Conservation (phyloP, 2,329 filamentous ascomycete genomes). For the Byssothecium circinans region DNA sequence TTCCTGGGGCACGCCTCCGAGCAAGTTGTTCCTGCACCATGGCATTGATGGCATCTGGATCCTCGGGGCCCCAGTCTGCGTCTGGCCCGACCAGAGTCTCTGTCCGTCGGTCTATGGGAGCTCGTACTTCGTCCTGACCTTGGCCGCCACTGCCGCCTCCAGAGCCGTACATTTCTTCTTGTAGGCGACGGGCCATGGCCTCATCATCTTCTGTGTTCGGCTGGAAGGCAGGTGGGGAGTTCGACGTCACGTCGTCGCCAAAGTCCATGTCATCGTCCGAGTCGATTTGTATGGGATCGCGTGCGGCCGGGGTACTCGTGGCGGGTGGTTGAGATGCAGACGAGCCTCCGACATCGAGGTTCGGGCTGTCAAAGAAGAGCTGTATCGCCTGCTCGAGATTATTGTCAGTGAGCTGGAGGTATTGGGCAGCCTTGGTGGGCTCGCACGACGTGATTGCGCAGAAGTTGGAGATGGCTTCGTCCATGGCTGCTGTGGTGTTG, state of each 20-base stretch:
- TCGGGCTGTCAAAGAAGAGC: slow-evolving; percentile 87
- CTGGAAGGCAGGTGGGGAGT: slow-evolving; percentile 22
- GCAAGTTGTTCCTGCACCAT: slow-evolving; percentile 64
- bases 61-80: slow-evolving; percentile 50
- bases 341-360: slow-evolving; percentile 58
- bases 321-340: slow-evolving; percentile 41
- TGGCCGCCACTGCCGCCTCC: slow-evolving; percentile 41
- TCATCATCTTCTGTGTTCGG: slow-evolving; percentile 77
- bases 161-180: slow-evolving; percentile 84
- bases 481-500: slow-evolving; percentile 29
- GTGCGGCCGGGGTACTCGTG: slow-evolving; percentile 39
- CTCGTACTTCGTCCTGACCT: slow-evolving; percentile 68
- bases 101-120: slow-evolving; percentile 86
- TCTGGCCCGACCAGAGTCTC: slow-evolving; percentile 85
- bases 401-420: slow-evolving; percentile 80
- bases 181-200: slow-evolving; percentile 85
- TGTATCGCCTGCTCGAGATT: slow-evolving; percentile 84
- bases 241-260: slow-evolving; percentile 41
- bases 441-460: slow-evolving; percentile 77
- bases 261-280: slow-evolving; percentile 67
- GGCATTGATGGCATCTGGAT: slow-evolving; percentile 59
- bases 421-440: slow-evolving; percentile 74
- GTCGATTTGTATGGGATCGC: slow-evolving; percentile 71
- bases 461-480: slow-evolving; percentile 72
- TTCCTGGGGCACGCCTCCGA: slow-evolving; percentile 44